Conservation (phyloP, 2,329 filamentous ascomycete genomes). For the Hypoxylon sp. region DNA sequence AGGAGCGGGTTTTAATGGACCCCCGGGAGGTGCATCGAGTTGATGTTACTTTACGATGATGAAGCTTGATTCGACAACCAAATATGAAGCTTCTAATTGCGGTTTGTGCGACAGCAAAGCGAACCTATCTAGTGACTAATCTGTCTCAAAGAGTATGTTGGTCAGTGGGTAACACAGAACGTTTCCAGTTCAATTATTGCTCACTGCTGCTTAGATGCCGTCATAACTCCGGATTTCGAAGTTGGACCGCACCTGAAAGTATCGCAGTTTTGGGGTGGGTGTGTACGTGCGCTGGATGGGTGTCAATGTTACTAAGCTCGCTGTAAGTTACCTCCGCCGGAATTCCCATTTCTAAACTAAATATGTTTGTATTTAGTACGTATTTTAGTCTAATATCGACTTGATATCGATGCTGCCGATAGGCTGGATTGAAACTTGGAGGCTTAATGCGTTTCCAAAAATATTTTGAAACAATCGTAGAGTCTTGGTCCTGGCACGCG, state of each 20-base stretch:
- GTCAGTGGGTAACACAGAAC: background rate
- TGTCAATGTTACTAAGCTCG: constrained; percentile 1
- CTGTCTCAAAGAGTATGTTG: background rate
- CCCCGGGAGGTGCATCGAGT: constrained; percentile 31
- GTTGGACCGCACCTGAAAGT: constrained; percentile 4
- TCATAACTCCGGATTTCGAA: constrained; percentile 15
- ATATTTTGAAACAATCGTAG: constrained; percentile 32
- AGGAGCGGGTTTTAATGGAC: constrained; percentile 26
- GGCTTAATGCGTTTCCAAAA: constrained; percentile 26
- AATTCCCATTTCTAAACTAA: constrained; percentile 4
- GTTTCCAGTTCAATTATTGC: background rate
- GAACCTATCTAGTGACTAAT: constrained; percentile 7
- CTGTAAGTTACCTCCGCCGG: constrained; percentile 4
- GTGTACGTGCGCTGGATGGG: background rate
- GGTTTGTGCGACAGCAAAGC: constrained; percentile 24
- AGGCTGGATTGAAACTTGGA: background rate
- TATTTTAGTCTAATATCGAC: background rate
- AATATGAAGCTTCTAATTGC: constrained; percentile 32
- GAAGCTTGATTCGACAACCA: constrained; percentile 44
- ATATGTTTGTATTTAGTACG: background rate
- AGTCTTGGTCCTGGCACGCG: constrained; percentile 14
- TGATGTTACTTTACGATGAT: constrained; percentile 17
- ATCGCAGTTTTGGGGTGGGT: background rate
- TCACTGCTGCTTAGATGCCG: constrained; percentile 1
- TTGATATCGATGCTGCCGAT: constrained; percentile 9